phyloP scores from a whole-genome alignment of 208 protist genomes.

The Leishmania lainsoni region DNA sequence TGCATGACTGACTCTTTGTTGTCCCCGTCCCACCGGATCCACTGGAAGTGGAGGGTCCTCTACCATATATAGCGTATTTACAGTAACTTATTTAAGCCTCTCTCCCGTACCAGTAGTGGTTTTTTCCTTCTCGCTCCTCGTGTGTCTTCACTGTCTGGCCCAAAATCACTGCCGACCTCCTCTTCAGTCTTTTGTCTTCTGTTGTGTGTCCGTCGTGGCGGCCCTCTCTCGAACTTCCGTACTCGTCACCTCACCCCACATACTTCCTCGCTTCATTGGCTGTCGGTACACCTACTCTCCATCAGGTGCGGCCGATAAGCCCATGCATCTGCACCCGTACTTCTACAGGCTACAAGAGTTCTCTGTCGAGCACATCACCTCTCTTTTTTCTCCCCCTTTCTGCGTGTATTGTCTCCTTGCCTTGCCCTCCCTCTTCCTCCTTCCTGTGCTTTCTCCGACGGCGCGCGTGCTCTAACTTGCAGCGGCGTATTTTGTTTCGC shows the following conservation, averaged over 20 bases:
- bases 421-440: conserved; percentile 19
- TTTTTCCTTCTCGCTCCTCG: neutral
- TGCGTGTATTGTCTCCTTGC: conserved; percentile 3
- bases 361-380: neutral
- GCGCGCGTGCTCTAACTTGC: neutral
- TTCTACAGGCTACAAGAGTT: neutral
- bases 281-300: neutral
- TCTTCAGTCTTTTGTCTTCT: neutral
- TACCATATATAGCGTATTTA: neutral
- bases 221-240: neutral
- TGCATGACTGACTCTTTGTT: neutral
- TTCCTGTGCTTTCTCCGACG: neutral
- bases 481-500: neutral
- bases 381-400: neutral
- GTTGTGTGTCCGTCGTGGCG: neutral
- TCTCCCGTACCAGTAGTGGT: neutral
- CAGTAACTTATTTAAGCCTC: neutral
- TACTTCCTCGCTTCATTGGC: neutral
- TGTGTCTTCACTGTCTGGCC: neutral
- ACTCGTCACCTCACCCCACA: neutral
- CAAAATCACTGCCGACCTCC: neutral
- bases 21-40: too few species aligned
- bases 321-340: neutral
- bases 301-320: neutral
- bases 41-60: neutral